Conservation (phyloP, 2,329 filamentous ascomycete species). For the Nothophaeocryptopus gaeumannii region DNA sequence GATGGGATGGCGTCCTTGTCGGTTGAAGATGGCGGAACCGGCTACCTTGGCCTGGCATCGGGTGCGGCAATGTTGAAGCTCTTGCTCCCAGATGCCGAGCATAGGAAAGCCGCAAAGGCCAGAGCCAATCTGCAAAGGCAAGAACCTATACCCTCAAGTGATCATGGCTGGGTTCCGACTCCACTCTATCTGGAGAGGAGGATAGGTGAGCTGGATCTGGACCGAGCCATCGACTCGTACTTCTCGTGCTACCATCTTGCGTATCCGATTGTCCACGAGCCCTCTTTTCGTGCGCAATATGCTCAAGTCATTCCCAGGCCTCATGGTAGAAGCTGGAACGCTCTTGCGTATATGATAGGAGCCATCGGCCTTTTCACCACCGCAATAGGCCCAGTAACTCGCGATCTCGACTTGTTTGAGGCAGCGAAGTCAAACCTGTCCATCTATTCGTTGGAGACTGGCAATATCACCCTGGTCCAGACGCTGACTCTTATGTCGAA, state of each 20-base stretch:
- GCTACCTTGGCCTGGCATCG: constrained; percentile 48
- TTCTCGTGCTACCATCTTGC: constrained; percentile 48
- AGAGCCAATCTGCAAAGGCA: constrained; percentile 1
- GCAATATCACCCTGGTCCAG: constrained; percentile 50
- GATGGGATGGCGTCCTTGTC: constrained; percentile 37
- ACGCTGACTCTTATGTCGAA: constrained; percentile 48
- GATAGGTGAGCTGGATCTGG: constrained; percentile 31
- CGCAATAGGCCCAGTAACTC: constrained; percentile 38
- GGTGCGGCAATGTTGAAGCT: constrained; percentile 46
- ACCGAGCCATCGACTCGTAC: constrained; percentile 41
- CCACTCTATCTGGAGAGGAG: constrained; percentile 23
- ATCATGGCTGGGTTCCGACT: constrained; percentile 24
- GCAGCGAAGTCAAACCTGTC: constrained; percentile 48
- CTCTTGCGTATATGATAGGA: constrained; percentile 46
- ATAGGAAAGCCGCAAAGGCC: constrained; percentile 9
- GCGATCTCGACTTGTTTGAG: constrained; percentile 45
- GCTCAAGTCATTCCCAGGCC: constrained; percentile 44
- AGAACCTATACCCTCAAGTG: constrained; percentile 2
- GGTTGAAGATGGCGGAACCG: constrained; percentile 37
- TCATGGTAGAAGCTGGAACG: constrained; percentile 44
- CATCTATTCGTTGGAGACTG: constrained; percentile 48
- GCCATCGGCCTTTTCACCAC: constrained; percentile 46
- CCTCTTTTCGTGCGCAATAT: constrained; percentile 48
- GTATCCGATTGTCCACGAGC: constrained; percentile 50
- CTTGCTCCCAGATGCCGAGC: constrained; percentile 23